Conservation (phyloP, 2,329 filamentous ascomycete genomes). For the Remersonia thermophila region DNA sequence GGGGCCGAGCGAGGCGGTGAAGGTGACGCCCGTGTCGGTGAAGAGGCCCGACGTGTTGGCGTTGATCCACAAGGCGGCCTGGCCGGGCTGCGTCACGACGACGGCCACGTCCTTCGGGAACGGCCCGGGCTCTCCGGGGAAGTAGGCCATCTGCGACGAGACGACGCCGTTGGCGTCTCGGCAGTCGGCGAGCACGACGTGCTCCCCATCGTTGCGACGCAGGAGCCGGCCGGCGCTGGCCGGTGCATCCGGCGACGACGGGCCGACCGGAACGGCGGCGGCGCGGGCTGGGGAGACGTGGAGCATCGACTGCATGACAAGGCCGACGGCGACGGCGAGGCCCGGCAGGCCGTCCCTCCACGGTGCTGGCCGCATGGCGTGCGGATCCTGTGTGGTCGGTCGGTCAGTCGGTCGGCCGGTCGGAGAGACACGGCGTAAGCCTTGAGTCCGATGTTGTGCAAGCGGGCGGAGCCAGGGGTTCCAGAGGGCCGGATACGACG, state of each 20-base stretch:
- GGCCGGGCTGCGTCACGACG: conserved; percentile 16
- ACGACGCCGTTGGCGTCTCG: conserved; percentile 9
- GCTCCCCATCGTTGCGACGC: conserved; percentile 11
- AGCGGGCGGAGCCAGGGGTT: too few species aligned
- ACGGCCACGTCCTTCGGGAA: conserved; percentile 19
- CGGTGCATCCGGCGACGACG: neutral
- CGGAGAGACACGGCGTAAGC: too few species aligned
- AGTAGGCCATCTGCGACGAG: conserved; percentile 25
- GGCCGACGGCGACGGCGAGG: conserved; percentile 3
- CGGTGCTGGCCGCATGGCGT: neutral
- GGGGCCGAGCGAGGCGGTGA: conserved; percentile 19
- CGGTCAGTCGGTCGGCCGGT: neutral
- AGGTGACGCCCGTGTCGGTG: conserved; percentile 19
- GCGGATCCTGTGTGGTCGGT: neutral
- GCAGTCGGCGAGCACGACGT: conserved; percentile 25
- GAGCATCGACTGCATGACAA: neutral
- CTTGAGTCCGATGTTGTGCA: too few species aligned
- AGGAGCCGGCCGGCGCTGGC: neutral
- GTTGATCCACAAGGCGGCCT: conserved; percentile 21
- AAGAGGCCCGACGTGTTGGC: conserved; percentile 19
- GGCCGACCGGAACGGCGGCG: neutral
- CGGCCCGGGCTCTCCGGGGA: conserved; percentile 8
- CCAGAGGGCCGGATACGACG: too few species aligned
- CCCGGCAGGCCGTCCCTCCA: neutral
- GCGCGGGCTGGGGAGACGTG: neutral